phyloP scores from a whole-genome alignment of 805 yeast genomes.

The Lachancea quebecensis region DNA sequence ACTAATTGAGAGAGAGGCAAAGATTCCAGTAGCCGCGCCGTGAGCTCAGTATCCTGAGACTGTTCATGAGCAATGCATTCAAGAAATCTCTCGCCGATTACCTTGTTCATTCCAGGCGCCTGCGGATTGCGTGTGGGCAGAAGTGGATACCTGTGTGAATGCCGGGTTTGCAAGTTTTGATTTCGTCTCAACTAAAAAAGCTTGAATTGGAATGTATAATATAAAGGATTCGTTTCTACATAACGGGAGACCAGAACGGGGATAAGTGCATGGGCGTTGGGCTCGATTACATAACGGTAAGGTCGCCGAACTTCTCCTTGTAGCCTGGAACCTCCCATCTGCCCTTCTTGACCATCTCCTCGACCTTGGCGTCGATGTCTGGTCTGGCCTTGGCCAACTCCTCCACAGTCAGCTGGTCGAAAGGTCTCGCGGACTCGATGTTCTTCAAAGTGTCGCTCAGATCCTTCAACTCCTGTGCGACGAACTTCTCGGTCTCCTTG shows the following conservation, averaged over 20 bases:
- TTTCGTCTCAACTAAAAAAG: too few species aligned
- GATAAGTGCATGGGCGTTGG: too few species aligned
- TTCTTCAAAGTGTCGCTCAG: conserved; percentile 83
- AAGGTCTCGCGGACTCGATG: conserved; percentile 96
- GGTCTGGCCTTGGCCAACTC: conserved; percentile 95
- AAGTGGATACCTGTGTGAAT: too few species aligned
- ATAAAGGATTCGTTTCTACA: conserved; percentile 6
- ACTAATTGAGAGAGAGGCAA: conserved; percentile 62
- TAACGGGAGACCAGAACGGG: not conserved
- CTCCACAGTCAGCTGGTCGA: conserved; percentile 92
- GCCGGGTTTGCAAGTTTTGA: too few species aligned
- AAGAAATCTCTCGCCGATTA: conserved; percentile 35
- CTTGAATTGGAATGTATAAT: conserved; percentile 9
- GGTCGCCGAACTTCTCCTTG: conserved; percentile 96
- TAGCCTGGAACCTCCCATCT: conserved; percentile 98
- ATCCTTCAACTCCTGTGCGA: conserved; percentile 75
- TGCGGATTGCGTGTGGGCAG: not conserved
- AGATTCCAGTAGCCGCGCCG: conserved; percentile 37
- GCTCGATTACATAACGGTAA: conserved; percentile 68
- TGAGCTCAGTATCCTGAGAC: conserved; percentile 45
- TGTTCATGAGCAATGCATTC: conserved; percentile 42
- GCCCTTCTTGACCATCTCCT: conserved; percentile 91
- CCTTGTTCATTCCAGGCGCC: conserved; percentile 17
- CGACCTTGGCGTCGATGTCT: conserved; percentile 93
- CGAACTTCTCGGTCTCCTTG: conserved; percentile 83